phyloP scores from a whole-genome alignment of 345 rosid genomes.

The Hibiscus trionum region DNA sequence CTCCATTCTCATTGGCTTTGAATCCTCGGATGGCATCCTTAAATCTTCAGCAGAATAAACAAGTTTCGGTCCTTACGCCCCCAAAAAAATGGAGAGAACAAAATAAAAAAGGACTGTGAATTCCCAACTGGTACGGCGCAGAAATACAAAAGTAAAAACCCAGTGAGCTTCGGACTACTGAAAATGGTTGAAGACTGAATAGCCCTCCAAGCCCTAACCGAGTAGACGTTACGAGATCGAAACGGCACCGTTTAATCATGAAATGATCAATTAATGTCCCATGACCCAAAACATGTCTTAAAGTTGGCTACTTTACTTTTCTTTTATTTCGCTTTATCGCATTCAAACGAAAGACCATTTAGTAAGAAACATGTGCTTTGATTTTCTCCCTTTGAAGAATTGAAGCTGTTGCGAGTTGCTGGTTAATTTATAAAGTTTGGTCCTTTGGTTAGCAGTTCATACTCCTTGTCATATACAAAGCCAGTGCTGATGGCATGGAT shows the following conservation, averaged over 20 bases:
- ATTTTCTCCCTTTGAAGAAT: no score
- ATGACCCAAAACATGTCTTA: not conserved
- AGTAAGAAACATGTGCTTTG: no score
- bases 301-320: not conserved
- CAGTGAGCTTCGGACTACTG: not conserved
- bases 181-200: not conserved
- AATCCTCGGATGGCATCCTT: constrained; percentile 58
- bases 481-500: no score
- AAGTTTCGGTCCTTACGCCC: not conserved
- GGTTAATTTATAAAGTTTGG: no score
- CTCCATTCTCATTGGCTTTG: constrained; percentile 32
- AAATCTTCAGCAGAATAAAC: not conserved
- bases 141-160: not conserved
- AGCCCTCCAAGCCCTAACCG: not conserved
- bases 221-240: no score
- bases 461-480: no score
- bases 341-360: no score
- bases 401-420: no score
- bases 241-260: not conserved
- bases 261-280: not conserved
- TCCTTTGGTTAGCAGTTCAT: no score
- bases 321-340: no score
- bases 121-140: not conserved
- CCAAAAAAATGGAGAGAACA: not conserved
- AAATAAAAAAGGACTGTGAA: not conserved